Evolutionary conservation across 495 filamentous ascomycete species (phyloP), one percentile per base, ranked within the genome.

Genomic region (Podospora pseudopauciseta): DNA sequence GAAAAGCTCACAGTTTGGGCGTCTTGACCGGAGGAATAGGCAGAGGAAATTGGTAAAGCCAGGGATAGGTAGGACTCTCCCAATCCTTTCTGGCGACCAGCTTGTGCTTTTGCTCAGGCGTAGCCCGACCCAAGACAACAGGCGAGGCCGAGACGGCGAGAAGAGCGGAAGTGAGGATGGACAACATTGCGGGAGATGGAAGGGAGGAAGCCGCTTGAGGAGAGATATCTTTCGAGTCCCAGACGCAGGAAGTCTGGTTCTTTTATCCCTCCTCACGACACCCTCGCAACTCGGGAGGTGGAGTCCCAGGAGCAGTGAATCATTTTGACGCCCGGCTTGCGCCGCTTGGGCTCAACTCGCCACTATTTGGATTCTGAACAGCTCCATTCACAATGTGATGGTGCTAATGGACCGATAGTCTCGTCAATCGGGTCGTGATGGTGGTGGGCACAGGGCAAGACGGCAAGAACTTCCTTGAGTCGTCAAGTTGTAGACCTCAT

Each of bases 21-120:
- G 71, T 34, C 62, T 83, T 84, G n/a, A 81, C 75, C 0, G 82
- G 79, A 20, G 83, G 84, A 53, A 83, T 83, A 0, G 85, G 84
- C 9, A 86, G 72, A 1, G 81, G 77, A 32, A 75, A 76, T 67
- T 83, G 74, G 68, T 79, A 86, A 27, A 83, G 76, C 66, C 80
- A 75, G 16, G 78, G 82, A 69, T 84, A 86, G 3, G 61, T 64
- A 1, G 68, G 57, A 6, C 72, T 60, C 30, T 70, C 63, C 74
- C 72, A 76, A 63, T 76, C 72, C 54, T 72, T 72, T 3, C 67
- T 62, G 7, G 65, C 54, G 28, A 67, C 67, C 4, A 68, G 64
- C 1, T 64, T 55, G 27, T 63, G 32, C 4, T 19, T 18, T n/a
- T 18, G n/a, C 19, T 44, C 61, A 61, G 59, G 16, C 18, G 61